phyloP scores from a whole-genome alignment of 2,329 filamentous ascomycete genomes.

The Xylariaceae sp. region DNA sequence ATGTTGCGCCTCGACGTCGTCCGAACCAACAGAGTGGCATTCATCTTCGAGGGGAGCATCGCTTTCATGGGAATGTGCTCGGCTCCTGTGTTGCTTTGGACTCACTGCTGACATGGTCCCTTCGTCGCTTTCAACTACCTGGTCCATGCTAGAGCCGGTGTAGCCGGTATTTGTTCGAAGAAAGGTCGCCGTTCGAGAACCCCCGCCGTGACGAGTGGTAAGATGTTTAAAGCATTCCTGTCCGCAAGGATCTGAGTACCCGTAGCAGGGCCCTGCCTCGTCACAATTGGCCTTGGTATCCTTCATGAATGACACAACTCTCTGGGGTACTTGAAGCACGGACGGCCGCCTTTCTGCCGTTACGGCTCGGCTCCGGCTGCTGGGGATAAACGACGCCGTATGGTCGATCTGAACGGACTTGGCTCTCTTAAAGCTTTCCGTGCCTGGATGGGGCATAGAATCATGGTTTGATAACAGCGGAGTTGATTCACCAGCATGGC shows the following conservation, averaged over 20 bases:
- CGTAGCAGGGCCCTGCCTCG: constrained; percentile 64
- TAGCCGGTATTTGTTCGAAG: constrained; percentile 51
- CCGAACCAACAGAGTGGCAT: constrained; percentile 37
- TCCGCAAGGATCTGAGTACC: constrained; percentile 69
- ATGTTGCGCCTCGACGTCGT: constrained; percentile 64
- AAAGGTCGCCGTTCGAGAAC: constrained; percentile 45
- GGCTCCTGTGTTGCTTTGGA: constrained; percentile 36
- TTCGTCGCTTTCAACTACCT: constrained; percentile 40
- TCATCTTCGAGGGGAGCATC: constrained; percentile 37
- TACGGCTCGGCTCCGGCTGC: constrained; percentile 35
- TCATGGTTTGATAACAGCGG: constrained; percentile 50
- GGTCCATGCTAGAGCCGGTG: constrained; percentile 38
- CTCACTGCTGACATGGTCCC: constrained; percentile 30
- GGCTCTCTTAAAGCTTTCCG: constrained; percentile 37
- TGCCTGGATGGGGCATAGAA: constrained; percentile 32
- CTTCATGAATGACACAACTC: constrained; percentile 68
- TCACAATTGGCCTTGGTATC: constrained; percentile 69
- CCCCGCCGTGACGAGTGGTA: constrained; percentile 44
- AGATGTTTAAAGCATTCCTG: constrained; percentile 70
- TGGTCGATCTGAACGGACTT: constrained; percentile 31
- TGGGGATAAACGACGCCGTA: constrained; percentile 25
- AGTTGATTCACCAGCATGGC: constrained; percentile 50
- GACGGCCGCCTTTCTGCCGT: constrained; percentile 56
- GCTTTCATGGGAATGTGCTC: constrained; percentile 35
- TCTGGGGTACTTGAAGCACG: constrained; percentile 59